Evolutionary conservation across 208 protist species (phyloP), one percentile per base, ranked within the genome.

Genomic region (Crithidia bombi): DNA sequence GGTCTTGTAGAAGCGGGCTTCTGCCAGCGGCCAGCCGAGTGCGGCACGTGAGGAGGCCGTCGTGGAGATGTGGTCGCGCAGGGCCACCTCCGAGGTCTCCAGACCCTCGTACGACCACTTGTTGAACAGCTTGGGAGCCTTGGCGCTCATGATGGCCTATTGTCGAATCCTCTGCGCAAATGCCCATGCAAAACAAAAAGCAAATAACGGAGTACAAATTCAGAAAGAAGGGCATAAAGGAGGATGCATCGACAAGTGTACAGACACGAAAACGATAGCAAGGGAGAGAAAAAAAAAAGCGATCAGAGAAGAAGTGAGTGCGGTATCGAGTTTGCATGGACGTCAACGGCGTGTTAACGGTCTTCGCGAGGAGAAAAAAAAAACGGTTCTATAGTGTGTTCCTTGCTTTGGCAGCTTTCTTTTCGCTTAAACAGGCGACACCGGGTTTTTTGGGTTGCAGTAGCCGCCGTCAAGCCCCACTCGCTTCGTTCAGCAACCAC

Each of bases 1-100:
- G 25, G 97, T 92, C 93, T 99, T 99, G 86, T 97, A 90, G 96
- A 99, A 99, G 80, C 98, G 97, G 77, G 98, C 69, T 87, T 91
- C 77, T 97, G 87, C 90, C 98, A 99, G 71, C 98, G 97, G 56
- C 99, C 98, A 65, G 98, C 92, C 55, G 98, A 98, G 96, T 99
- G 99, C 46, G 99, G 99, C 50, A 99, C 85, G 85, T 98, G n/a
- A 99, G 49, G 87, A 78, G 62, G 87, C 85, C 61, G 97, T 98
- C 69, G 95, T 82, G 43, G 97, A 85, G 84, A 99, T 99, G 97
- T 99, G 99, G 87, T 99, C 96, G 73, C 83, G 71, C 17, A 99
- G 82, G 38, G 94, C 97, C 50, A 98, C 82, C 83, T 98, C 94
- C 69, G 71, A 75, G 43, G 72, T 83, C 79, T 85, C 78, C 65